phyloP scores from a whole-genome alignment of 768 basidiomycete species.

The Macrolepiota fuliginosa region DNA sequence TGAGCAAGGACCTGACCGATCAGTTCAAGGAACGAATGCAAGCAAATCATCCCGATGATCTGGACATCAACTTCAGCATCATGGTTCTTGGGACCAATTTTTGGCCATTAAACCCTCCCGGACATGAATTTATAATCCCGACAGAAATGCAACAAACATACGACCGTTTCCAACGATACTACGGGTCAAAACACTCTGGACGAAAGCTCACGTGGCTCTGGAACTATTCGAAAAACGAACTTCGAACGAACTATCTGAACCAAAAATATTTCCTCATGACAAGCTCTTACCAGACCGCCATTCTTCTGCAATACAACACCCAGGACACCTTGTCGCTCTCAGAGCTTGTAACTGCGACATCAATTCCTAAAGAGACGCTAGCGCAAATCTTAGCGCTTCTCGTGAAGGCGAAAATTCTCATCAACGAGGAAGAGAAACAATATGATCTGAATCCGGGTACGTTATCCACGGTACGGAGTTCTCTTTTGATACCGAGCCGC shows the following conservation, averaged over 20 bases:
- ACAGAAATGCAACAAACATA: slow-evolving; percentile 84
- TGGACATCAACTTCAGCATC: slow-evolving; percentile 87
- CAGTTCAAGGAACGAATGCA: slow-evolving; percentile 94
- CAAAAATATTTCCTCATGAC: slow-evolving; percentile 98
- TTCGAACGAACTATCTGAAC: slow-evolving; percentile 87
- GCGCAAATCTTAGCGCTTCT: slow-evolving; percentile 66
- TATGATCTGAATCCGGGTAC: slow-evolving; percentile 85
- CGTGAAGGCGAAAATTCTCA: slow-evolving; percentile 84
- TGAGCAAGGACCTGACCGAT: slow-evolving; percentile 94
- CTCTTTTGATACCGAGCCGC: neutral
- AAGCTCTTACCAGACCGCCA: slow-evolving; percentile 91
- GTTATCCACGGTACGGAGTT: slow-evolving; percentile 12
- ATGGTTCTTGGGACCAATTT: slow-evolving; percentile 95
- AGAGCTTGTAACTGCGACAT: slow-evolving; percentile 78
- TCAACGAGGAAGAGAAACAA: slow-evolving; percentile 85
- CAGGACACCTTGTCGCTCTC: slow-evolving; percentile 81
- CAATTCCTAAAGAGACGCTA: slow-evolving; percentile 75
- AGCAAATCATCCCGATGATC: slow-evolving; percentile 71
- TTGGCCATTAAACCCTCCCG: slow-evolving; percentile 88
- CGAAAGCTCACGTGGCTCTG: slow-evolving; percentile 97
- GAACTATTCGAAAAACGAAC: slow-evolving; percentile 97
- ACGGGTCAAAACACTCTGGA: slow-evolving; percentile 90
- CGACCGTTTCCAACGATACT: slow-evolving; percentile 90
- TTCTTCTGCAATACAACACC: slow-evolving; percentile 92
- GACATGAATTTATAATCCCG: slow-evolving; percentile 87